A percentile compares a stretch with the other conserved stretches of the same genome.
phyloP scores from a whole-genome alignment of 495 filamentous ascomycete species.

The Pseudoneurospora amorphoporcata region DNA sequence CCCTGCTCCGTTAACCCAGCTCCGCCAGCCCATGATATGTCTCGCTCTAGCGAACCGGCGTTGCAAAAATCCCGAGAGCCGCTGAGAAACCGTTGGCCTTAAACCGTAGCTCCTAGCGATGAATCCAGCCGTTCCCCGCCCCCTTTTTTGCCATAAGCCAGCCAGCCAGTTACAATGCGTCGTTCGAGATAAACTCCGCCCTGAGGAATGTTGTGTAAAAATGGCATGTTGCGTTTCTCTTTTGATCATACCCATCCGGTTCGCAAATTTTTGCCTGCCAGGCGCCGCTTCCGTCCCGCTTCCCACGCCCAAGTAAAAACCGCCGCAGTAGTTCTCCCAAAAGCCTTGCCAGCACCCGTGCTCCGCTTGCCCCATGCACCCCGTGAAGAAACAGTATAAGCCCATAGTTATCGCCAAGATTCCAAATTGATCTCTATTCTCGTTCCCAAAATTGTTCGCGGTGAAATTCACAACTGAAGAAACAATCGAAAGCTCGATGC shows the following conservation, averaged over 20 bases:
- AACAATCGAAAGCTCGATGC: conserved; percentile 12
- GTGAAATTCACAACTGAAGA: conserved; percentile 17
- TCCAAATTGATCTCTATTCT: conserved; percentile 24
- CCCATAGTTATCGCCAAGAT: conserved; percentile 29
- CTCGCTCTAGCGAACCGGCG: background rate
- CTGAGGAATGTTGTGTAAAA: conserved; percentile 19
- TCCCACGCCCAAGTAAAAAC: conserved; percentile 9
- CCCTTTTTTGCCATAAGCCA: conserved; percentile 7
- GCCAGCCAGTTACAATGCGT: conserved; percentile 25
- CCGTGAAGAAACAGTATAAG: conserved; percentile 25
- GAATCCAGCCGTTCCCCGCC: background rate
- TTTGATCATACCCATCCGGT: conserved; percentile 38
- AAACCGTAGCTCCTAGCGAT: background rate
- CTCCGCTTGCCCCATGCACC: background rate
- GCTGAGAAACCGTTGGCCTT: background rate
- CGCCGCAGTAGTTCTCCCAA: conserved; percentile 18
- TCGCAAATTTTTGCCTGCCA: conserved; percentile 20
- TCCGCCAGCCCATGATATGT: background rate
- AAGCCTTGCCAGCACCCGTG: conserved; percentile 18
- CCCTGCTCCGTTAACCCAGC: background rate
- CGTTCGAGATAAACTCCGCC: conserved; percentile 29
- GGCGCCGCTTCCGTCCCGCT: conserved; percentile 13
- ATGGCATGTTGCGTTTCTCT: conserved; percentile 20
- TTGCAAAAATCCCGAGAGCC: background rate
- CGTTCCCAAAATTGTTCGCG: conserved; percentile 18